phyloP scores from a whole-genome alignment of 2,329 filamentous ascomycete genomes.

The Lithohypha guttulata region DNA sequence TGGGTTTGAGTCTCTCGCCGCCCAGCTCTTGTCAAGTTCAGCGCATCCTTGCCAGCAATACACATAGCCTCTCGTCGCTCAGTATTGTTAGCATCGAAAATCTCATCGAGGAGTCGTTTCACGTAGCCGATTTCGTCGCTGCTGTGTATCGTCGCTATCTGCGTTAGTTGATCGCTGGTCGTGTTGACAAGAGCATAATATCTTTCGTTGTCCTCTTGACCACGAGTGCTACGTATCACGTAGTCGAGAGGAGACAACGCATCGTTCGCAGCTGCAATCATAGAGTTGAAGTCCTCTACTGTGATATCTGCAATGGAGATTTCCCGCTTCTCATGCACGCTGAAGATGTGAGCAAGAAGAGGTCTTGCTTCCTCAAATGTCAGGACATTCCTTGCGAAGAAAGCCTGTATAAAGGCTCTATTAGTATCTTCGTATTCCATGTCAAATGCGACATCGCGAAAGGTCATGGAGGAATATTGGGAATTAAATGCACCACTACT shows the following conservation, averaged over 20 bases:
- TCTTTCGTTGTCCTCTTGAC: conserved; percentile 57
- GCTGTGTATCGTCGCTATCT: conserved; percentile 70
- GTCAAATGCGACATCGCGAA: too few species aligned
- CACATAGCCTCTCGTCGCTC: conserved; percentile 72
- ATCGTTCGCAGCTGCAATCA: conserved; percentile 59
- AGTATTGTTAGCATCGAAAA: conserved; percentile 85
- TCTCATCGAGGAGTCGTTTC: conserved; percentile 74
- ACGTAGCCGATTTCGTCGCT: conserved; percentile 83
- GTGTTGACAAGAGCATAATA: conserved; percentile 81
- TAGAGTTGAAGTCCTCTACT: conserved; percentile 54
- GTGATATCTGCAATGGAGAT: conserved; percentile 54
- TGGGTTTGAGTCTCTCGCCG: conserved; percentile 26
- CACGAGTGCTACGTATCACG: conserved; percentile 65
- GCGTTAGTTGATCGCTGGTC: conserved; percentile 71
- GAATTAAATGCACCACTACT: too few species aligned
- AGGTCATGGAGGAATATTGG: too few species aligned
- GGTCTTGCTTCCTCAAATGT: conserved; percentile 63
- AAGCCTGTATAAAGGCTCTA: conserved; percentile 81
- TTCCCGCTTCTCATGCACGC: conserved; percentile 42
- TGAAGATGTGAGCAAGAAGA: conserved; percentile 66
- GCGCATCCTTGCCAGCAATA: conserved; percentile 66
- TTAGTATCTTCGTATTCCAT: conserved; percentile 52
- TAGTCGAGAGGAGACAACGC: conserved; percentile 72
- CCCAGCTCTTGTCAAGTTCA: conserved; percentile 49
- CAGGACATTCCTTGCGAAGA: conserved; percentile 67